phyloP scores from a whole-genome alignment of 306 rosid genomes.

The Urtica urens region DNA sequence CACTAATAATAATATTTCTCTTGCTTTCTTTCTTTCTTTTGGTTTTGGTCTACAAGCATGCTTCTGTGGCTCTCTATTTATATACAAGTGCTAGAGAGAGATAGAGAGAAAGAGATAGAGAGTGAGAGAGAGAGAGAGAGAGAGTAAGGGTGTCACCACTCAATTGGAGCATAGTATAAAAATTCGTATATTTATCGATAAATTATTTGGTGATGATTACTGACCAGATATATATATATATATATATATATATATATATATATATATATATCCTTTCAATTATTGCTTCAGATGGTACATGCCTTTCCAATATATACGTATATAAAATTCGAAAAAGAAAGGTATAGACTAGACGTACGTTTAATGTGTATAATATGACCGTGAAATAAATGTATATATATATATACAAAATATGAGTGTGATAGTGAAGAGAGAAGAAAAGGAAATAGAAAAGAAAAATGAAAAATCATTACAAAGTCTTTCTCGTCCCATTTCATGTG shows the following conservation, averaged over 20 bases:
- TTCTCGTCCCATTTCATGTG: too few species aligned
- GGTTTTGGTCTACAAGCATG: conserved; percentile 15
- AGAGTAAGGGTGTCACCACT: conserved; percentile 28
- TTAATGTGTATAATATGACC: too few species aligned
- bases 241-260: too few species aligned
- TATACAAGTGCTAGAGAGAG: conserved; percentile 1
- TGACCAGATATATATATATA: too few species aligned
- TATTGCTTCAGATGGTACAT: conserved; percentile 20
- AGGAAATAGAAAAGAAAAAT: background rate
- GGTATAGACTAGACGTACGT: conserved; percentile 1
- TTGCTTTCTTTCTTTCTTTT: conserved; percentile 4
- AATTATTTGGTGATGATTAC: conserved; percentile 12
- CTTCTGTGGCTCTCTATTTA: conserved; percentile 10
- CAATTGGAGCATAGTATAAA: conserved; percentile 14
- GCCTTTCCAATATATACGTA: background rate
- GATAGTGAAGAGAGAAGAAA: background rate
- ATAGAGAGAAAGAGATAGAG: background rate
- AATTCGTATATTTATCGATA: background rate
- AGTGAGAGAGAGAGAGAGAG: conserved; percentile 1
- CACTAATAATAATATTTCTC: background rate
- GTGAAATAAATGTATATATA: background rate
- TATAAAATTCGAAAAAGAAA: background rate
- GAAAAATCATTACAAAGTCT: conserved; percentile 14
- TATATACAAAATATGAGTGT: background rate
- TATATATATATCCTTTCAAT: conserved; percentile 26